Evolutionary conservation across 305 asterid genomes (phyloP), one percentile per base, ranked within the genome.

Genomic region (Lippia alba): DNA sequence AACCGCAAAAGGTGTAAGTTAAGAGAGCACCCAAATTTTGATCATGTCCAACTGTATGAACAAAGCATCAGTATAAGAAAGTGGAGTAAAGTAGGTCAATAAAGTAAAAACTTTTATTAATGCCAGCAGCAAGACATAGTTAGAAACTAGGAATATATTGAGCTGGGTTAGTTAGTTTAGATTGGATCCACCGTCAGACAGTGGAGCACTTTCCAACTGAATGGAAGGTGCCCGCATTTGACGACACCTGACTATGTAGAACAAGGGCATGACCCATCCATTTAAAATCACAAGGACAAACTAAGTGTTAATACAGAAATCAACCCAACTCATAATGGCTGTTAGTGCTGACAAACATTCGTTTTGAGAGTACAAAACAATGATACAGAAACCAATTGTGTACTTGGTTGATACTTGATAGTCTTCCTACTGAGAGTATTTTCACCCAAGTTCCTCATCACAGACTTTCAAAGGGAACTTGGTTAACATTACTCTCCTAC

Each of bases 321-420:
- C 19, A 58, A 17, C 72, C 40, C 56, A 53, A 12, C 39, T 24
- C 39, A 19, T 16, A 10, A 64, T 24, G 55, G 65, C 10, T 32
- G 58, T 32, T 54, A 17, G 40, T 32, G 51, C 53, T 72, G 61
- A 56, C 58, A 65, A 66, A 48, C 20, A 45, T 44, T 32, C 66
- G 44, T 57, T 69, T 67, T 6, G 2, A 7, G 14, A 54, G 14
- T 44, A 44, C 12, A 4, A 44, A 44, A 1, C 33, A 20, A 0
- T 17, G 19, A 33, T 45, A 54, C 8, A 44, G 36, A 53, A 18
- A 40, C 56, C 56, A 58, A 30, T 48, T 65, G 40, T 49, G 34
- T 40, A 46, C 12, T 36, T 20, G 1, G 67, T 70, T 39, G 61
- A 44, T 57, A 10, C 63, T 70, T 39, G 61, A 44, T 57, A 10